phyloP scores from a whole-genome alignment of 2,329 filamentous ascomycete genomes.

The Neopestalotiopsis clavispora region DNA sequence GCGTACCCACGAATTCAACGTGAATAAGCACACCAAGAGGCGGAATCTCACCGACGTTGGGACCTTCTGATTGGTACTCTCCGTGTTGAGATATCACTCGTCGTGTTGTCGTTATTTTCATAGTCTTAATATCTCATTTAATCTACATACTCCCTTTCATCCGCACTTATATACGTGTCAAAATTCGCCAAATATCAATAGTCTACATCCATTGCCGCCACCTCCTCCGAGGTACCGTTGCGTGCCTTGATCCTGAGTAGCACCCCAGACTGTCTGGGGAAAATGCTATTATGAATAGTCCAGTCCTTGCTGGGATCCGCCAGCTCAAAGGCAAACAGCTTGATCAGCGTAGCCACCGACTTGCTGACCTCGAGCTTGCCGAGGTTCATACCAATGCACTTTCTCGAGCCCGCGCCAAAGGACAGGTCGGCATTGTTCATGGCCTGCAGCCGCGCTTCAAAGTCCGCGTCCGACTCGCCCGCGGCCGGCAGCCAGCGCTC shows the following conservation, averaged over 20 bases:
- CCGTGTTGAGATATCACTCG: too few species aligned
- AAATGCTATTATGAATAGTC: constrained; percentile 13
- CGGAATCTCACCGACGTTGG: too few species aligned
- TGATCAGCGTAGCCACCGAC: constrained; percentile 41
- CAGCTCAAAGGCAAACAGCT: constrained; percentile 36
- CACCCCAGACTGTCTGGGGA: constrained; percentile 12
- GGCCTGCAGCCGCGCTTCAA: constrained; percentile 49
- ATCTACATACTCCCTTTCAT: too few species aligned
- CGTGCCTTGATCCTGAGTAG: background rate
- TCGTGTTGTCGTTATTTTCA: too few species aligned
- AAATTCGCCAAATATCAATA: background rate
- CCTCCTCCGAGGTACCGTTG: background rate
- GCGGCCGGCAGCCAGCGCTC: constrained; percentile 45
- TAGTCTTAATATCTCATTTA: too few species aligned
- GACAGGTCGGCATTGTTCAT: constrained; percentile 50
- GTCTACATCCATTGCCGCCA: background rate
- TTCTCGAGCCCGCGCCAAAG: constrained; percentile 16
- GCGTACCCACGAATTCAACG: background rate
- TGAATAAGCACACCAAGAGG: too few species aligned
- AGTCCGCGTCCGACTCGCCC: constrained; percentile 25
- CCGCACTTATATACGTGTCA: too few species aligned
- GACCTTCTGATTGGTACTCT: too few species aligned
- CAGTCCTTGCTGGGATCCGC: constrained; percentile 15
- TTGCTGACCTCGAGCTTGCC: constrained; percentile 35
- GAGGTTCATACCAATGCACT: constrained; percentile 26